phyloP scores from a whole-genome alignment of 2,329 filamentous ascomycete species.

The Lasiodiplodia theobromae region DNA sequence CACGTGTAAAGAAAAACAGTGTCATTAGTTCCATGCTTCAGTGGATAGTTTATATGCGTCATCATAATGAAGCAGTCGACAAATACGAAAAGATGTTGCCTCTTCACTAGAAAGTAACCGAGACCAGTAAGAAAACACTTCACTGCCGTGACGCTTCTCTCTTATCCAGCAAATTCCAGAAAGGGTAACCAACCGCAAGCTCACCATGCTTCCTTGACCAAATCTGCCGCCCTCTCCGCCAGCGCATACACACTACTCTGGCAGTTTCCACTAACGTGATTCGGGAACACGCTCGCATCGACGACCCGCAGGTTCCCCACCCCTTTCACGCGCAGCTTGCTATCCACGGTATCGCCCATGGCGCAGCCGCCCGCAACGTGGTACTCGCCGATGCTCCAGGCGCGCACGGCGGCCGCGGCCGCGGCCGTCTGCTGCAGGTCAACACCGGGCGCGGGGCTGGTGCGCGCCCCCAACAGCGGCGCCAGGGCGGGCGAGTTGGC shows the following conservation, averaged over 20 bases:
- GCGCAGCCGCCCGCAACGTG: conserved; percentile 22
- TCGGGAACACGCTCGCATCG: conserved; percentile 31
- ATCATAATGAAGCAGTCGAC: no score
- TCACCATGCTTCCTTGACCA: conserved; percentile 37
- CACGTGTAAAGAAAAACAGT: no score
- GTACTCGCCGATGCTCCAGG: conserved; percentile 6
- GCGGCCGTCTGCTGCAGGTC: conserved; percentile 34
- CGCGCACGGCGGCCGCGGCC: neutral
- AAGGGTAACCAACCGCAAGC: no score
- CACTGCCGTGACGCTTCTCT: no score
- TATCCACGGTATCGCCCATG: conserved; percentile 40
- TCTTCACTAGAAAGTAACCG: no score
- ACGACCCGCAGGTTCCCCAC: conserved; percentile 28
- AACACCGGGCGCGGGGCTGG: neutral
- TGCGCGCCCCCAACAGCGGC: neutral
- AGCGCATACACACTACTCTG: conserved; percentile 29
- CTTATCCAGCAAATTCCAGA: no score
- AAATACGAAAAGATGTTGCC: no score
- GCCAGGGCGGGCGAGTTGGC: conserved; percentile 15
- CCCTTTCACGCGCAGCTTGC: conserved; percentile 40
- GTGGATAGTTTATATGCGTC: no score
- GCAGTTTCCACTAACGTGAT: conserved; percentile 19
- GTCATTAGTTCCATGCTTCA: no score
- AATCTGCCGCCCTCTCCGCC: conserved; percentile 37
- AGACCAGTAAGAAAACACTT: no score